Evolutionary conservation across 2,329 filamentous ascomycete genomes (phyloP).

Genomic region (Penicillium corylophilum): DNA sequence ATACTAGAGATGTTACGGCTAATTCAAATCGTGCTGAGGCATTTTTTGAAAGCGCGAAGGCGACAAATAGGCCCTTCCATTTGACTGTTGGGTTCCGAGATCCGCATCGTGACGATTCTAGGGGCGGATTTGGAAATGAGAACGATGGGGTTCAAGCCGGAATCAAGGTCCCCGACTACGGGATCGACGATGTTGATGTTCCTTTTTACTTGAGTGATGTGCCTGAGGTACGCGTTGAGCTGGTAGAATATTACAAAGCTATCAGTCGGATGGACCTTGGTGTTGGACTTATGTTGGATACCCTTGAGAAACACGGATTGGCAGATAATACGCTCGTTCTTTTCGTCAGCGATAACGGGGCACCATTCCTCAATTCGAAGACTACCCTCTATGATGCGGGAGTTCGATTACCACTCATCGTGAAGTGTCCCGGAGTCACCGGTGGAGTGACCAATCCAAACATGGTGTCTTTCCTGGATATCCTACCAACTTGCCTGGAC

Average conservation of each 20-base stretch:
- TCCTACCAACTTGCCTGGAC: constrained; percentile 49
- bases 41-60: constrained; percentile 41
- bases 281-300: constrained; percentile 42
- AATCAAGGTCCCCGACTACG: constrained; percentile 27
- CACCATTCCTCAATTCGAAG: constrained; percentile 54
- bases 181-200: constrained; percentile 39
- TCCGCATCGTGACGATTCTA: constrained; percentile 46
- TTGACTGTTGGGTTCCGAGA: constrained; percentile 51
- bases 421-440: constrained; percentile 35
- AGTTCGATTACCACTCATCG: constrained; percentile 45
- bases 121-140: constrained; percentile 48
- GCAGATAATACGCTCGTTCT: constrained; percentile 42
- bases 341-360: constrained; percentile 52
- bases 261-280: constrained; percentile 48
- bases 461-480: constrained; percentile 49
- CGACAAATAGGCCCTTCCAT: constrained; percentile 42
- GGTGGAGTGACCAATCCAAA: constrained; percentile 40
- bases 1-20: constrained; percentile 45
- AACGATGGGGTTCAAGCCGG: constrained; percentile 30
- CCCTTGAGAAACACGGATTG: constrained; percentile 33
- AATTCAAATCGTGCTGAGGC: constrained; percentile 39
- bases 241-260: constrained; percentile 45
- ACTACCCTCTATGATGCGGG: constrained; percentile 53
- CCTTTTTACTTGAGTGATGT: constrained; percentile 45
- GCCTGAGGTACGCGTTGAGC: constrained; percentile 43